Evolutionary conservation across 305 asterid genomes (phyloP).

Genomic region (Fraxinus paxiana): DNA sequence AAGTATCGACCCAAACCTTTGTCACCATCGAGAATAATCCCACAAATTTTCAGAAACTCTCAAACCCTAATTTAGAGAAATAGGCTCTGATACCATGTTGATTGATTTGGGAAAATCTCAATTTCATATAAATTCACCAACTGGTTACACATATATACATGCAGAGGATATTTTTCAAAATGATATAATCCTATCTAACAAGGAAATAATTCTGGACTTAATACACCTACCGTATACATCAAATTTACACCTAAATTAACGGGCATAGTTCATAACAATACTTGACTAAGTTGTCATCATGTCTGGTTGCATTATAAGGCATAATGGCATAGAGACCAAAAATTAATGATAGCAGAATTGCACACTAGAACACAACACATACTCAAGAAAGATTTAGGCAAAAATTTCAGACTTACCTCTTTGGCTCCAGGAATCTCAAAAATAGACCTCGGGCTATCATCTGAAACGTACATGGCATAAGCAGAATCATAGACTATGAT

Average conservation of each 20-base stretch:
- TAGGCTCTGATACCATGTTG: neutral
- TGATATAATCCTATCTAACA: neutral
- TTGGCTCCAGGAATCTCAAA: slow-evolving; percentile 96
- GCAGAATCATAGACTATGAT: slow-evolving; percentile 92
- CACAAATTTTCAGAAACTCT: neutral
- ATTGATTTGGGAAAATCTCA: neutral
- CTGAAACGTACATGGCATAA: slow-evolving; percentile 92
- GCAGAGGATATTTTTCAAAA: neutral
- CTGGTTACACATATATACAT: neutral
- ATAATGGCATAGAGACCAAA: neutral
- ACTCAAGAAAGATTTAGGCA: neutral
- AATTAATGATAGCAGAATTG: neutral
- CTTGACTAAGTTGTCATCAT: neutral
- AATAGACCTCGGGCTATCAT: slow-evolving; percentile 82
- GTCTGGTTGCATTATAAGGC: neutral
- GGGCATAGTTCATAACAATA: neutral
- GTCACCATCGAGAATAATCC: neutral
- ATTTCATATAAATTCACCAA: neutral
- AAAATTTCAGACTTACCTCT: slow-evolving; percentile 48
- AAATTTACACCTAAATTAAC: neutral
- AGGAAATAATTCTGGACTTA: neutral
- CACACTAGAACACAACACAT: neutral
- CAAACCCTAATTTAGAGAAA: neutral
- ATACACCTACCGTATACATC: neutral
- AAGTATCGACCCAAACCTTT: neutral